Evolutionary conservation across 164 flowering plant species (phyloP), one percentile per base, ranked within the genome.

Genomic region (Kalanchoe fedtschenkoi): DNA sequence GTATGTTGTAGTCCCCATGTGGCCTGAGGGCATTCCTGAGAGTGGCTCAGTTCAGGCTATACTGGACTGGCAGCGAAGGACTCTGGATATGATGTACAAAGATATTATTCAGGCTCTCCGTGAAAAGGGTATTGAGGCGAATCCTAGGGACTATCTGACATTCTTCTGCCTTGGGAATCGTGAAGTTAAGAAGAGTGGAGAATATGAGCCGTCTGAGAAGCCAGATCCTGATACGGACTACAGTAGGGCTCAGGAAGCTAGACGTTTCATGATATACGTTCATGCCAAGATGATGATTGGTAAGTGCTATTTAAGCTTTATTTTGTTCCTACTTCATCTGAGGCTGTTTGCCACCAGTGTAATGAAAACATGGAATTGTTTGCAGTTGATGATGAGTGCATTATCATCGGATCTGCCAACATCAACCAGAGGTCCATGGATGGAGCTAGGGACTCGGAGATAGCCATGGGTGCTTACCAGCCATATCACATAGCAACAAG

Each of bases 231-330:
- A 80, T 63, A 41, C 88, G 34, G 80, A 83, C 65, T 83, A 81
- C 63, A 24, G 53, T 0, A 78, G 74, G 67, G 88, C 91, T 17
- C 91, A 85, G 71, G 70, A 74, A 55, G 72, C 84, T 30, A 65
- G 91, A 22, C 84, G 91, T 6, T 85, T 85, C 75, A 85, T 85
- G 91, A 85, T 85, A 11, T 84, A 83, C 61, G 89, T 84, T 53
- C 89, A 84, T 68, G 61, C 89, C 67, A 84, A 84, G 73, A 84
- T 84, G 89, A 84, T 84, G 87, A 84, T 84, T 30, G 87, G 89
- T 79, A 76, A 71, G 62, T 68, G 46, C 4, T 35, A 35, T 43
- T 7, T 62, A 14, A 0, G 38, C 17, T 32, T 47, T 46, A 8
- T 7, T 62, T 17, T 19, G 41, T 60, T 60, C 44, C 10, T 3